phyloP scores from a whole-genome alignment of 1,139 yeast genomes.

The Blastobotrys raffinosifermentans region DNA sequence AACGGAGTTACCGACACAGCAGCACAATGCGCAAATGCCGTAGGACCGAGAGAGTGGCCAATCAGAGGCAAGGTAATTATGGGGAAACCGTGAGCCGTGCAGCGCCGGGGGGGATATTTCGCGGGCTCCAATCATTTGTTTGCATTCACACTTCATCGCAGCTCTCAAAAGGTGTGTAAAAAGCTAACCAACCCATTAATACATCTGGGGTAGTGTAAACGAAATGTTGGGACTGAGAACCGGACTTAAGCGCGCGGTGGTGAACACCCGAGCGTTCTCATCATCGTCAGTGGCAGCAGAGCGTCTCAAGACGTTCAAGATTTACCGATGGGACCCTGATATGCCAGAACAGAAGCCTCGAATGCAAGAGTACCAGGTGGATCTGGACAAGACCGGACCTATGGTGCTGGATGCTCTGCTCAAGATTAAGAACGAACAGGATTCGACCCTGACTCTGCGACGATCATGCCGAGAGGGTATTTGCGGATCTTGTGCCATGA shows the following conservation, averaged over 20 bases:
- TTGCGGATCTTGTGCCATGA: slow-evolving; percentile 99
- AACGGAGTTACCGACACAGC: too few relatives aligned
- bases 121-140: too few relatives aligned
- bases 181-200: too few relatives aligned
- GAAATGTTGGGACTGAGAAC: too few relatives aligned
- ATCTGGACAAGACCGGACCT: slow-evolving; percentile 91
- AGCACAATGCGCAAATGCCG: too few relatives aligned
- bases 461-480: slow-evolving; percentile 99
- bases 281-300: slow-evolving; percentile 22
- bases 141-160: too few relatives aligned
- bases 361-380: slow-evolving; percentile 76
- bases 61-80: slow-evolving; percentile 14
- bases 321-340: slow-evolving; percentile 98
- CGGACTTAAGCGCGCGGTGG: too few relatives aligned
- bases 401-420: slow-evolving; percentile 94
- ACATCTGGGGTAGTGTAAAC: too few relatives aligned
- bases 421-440: slow-evolving; percentile 95
- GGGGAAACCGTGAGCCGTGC: slow-evolving; percentile 7
- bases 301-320: slow-evolving; percentile 74
- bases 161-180: too few relatives aligned
- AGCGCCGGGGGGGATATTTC: background rate
- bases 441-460: slow-evolving; percentile 90
- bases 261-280: slow-evolving; percentile 1
- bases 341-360: slow-evolving; percentile 89
- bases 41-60: slow-evolving; percentile 8